Base-by-base conservation (phyloP, 1,139 yeast genomes). In the Hyphopichia buzzinii region DNA sequence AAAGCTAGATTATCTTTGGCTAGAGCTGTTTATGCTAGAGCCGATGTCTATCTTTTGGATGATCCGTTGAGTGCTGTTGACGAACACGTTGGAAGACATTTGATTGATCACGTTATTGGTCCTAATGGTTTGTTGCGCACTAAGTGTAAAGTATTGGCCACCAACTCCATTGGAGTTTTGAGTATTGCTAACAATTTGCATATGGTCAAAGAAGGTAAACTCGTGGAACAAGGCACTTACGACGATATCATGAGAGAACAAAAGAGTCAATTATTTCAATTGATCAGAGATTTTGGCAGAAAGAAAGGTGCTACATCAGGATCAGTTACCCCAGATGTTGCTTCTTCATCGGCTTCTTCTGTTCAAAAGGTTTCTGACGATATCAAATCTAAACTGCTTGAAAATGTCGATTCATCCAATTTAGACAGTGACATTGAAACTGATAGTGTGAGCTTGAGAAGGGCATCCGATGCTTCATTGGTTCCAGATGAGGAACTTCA, bases 51-150 rank as follows among this genome's bases (percentile, higher is more conserved):
- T 57, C 68, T 92, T 39, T 66, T 92, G 40, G 98, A 92, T 61
- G 98, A 88, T 54, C 87, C 90, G 12, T 74, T 92, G 39, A 85
- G 95, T 55, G 95, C 97, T 38, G 95, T 92, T 40, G 96, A 92
- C 65, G 95, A 90, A 52, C 96, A 92, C 61, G 96, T 89, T 48
- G 95, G 96, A 13, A 81, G 77, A 49, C 96, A 89, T 57, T 72
- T 65, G 17, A 59, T 63, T 29, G 59, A 64, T 19, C 53, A 59
- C 32, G 74, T 70, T 3, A 77, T 83, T 44, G 96, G 97, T 14
- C 81, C 89, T 16, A 64, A 75, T 24, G 97, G 98, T 42, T 70
- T 92, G 46, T 68, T 92, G 47, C 77, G 79, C 33, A 57, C 84
- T 15, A 90, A 88, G 61, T 80, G 95, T 48, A 82, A 81, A 52